A percentile compares a stretch with the other conserved stretches of the same genome.
Evolutionary conservation across 2,329 filamentous ascomycete genomes (phyloP).

Genomic region (Lomentospora prolificans): DNA sequence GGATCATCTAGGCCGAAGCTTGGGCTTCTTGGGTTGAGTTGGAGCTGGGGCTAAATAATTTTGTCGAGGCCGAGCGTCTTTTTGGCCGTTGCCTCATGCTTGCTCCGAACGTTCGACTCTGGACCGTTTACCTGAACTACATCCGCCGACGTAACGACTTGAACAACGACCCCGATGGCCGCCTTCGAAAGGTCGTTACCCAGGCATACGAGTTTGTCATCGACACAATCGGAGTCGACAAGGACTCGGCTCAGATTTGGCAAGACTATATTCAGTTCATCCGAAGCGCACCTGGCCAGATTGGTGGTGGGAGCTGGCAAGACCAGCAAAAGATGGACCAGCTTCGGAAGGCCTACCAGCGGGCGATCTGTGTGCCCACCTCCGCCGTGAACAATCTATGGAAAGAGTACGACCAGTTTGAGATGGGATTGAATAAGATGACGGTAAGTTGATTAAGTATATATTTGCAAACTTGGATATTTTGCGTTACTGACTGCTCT

Average conservation of each 20-base stretch:
- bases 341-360: slow-evolving; percentile 84
- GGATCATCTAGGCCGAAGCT: slow-evolving; percentile 64
- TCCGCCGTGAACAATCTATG: slow-evolving; percentile 74
- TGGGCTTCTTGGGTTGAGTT: slow-evolving; percentile 86
- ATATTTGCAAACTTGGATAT: too few species aligned
- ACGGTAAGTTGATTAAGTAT: slow-evolving; percentile 47
- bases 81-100: slow-evolving; percentile 71
- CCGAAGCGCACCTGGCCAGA: slow-evolving; percentile 73
- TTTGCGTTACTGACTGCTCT: slow-evolving; percentile 1
- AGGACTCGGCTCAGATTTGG: slow-evolving; percentile 84
- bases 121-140: slow-evolving; percentile 91
- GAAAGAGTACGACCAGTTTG: slow-evolving; percentile 97
- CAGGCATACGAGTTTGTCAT: slow-evolving; percentile 91
- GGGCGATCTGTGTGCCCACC: slow-evolving; percentile 79
- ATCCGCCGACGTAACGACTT: slow-evolving; percentile 86
- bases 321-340: slow-evolving; percentile 97
- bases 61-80: slow-evolving; percentile 68
- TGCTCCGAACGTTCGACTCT: slow-evolving; percentile 76
- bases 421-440: slow-evolving; percentile 86
- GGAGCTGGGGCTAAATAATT: slow-evolving; percentile 80
- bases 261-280: slow-evolving; percentile 91
- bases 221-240: slow-evolving; percentile 80
- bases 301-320: slow-evolving; percentile 85
- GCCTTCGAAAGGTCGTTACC: slow-evolving; percentile 68
- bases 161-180: slow-evolving; percentile 62